Percentiles rank a stretch among this genome's conserved stretches.
These are phyloP conservation scores for Striga asiatica DNA, from an alignment of 257 asterid species.

Conservation along the genomic window DNA sequence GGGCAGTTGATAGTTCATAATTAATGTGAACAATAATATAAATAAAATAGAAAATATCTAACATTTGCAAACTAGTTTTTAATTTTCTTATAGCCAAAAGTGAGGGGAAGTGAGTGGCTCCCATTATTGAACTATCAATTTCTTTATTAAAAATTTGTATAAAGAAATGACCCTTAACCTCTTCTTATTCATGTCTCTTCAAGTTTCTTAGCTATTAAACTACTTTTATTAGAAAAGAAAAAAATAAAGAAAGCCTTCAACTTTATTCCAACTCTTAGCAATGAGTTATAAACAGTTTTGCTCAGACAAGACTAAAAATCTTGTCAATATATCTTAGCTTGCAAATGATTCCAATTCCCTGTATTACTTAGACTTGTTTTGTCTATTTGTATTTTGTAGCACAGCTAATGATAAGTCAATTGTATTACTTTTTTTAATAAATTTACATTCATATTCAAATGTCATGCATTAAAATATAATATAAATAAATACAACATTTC, in stretches of 20 bases:
- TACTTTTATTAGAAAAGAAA: not conserved
- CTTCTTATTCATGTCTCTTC: not conserved
- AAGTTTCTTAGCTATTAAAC: not conserved
- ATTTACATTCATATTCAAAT: too few species aligned
- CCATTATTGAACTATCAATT: constrained; percentile 16
- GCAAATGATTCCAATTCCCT: too few species aligned
- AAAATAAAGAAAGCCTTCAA: not conserved
- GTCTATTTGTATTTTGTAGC: too few species aligned
- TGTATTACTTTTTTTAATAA: too few species aligned
- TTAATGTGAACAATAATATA: constrained; percentile 2
- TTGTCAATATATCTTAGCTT: too few species aligned
- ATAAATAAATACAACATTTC: too few species aligned
- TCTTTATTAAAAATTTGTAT: constrained; percentile 15
- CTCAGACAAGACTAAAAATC: too few species aligned
- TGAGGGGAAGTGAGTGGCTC: not conserved
- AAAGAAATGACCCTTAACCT: constrained; percentile 5
- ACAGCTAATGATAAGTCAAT: too few species aligned
- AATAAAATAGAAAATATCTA: not conserved
- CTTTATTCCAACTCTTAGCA: not conserved
- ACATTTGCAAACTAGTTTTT: not conserved
- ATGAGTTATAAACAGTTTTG: too few species aligned
- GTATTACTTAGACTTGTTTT: too few species aligned
- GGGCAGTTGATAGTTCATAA: constrained; percentile 9
- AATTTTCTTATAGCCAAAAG: too few species aligned
- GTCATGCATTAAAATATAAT: too few species aligned